phyloP scores from a whole-genome alignment of 2,329 filamentous ascomycete genomes.

The Teratosphaeriaceae sp. region DNA sequence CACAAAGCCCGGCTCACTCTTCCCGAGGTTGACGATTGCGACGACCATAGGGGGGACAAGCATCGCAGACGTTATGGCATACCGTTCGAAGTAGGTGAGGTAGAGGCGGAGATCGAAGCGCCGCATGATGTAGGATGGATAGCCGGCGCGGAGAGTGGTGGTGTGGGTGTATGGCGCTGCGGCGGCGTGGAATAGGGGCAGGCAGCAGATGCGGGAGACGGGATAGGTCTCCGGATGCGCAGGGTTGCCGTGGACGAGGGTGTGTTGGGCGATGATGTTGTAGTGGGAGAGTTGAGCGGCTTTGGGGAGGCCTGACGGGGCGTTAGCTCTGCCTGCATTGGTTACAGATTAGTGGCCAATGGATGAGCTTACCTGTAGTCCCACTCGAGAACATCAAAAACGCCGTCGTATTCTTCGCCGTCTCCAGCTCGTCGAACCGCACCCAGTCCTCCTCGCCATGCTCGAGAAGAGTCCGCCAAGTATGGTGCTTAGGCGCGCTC shows the following conservation, averaged over 20 bases:
- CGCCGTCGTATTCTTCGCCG: slow-evolving; percentile 40
- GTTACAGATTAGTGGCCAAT: neutral
- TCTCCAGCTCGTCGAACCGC: slow-evolving; percentile 35
- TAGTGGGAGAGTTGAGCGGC: slow-evolving; percentile 50
- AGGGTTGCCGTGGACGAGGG: slow-evolving; percentile 33
- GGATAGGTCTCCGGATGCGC: slow-evolving; percentile 33
- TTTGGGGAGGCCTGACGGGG: slow-evolving; percentile 42
- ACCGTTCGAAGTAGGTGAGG: slow-evolving; percentile 37
- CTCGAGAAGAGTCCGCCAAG: slow-evolving; percentile 29
- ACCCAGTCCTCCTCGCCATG: slow-evolving; percentile 42
- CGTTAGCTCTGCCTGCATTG: neutral
- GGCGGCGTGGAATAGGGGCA: slow-evolving; percentile 47
- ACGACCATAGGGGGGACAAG: slow-evolving; percentile 50
- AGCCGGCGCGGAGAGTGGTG: slow-evolving; percentile 31
- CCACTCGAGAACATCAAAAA: slow-evolving; percentile 46
- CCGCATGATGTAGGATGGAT: slow-evolving; percentile 36
- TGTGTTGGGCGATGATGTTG: slow-evolving; percentile 50
- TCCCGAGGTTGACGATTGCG: slow-evolving; percentile 43
- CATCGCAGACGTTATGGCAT: slow-evolving; percentile 40
- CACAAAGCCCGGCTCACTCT: slow-evolving; percentile 20
- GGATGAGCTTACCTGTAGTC: slow-evolving; percentile 34
- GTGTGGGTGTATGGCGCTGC: slow-evolving; percentile 34
- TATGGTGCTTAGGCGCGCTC: slow-evolving; percentile 11
- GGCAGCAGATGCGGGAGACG: slow-evolving; percentile 33
- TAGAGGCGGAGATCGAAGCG: slow-evolving; percentile 41